Percentiles rank a stretch among this genome's conserved stretches.
These are phyloP conservation scores for Yamadazyma friedrichii DNA, from an alignment of 1,139 yeast genomes.

Conservation along the genomic window DNA sequence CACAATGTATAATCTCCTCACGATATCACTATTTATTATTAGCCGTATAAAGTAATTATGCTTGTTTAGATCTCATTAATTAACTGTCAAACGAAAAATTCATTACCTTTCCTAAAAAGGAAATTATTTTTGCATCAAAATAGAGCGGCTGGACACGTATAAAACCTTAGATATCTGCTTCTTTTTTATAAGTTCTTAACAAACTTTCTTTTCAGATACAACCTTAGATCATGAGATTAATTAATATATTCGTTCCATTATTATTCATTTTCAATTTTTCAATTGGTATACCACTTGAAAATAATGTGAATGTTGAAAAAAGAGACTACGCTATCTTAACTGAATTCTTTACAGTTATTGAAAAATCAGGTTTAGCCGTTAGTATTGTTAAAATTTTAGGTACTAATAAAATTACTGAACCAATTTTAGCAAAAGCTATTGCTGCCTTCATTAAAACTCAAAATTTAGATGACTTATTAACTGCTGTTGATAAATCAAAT, in stretches of 20 bases:
- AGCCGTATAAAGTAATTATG: too few relatives aligned
- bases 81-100: neutral
- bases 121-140: neutral
- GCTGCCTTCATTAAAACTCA: constrained; percentile 25
- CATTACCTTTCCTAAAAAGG: constrained; percentile 1
- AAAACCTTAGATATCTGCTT: neutral
- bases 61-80: too few relatives aligned
- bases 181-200: too few relatives aligned
- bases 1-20: too few relatives aligned
- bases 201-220: neutral
- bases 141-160: neutral
- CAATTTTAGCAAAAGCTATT: constrained; percentile 22
- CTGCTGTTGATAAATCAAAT: constrained; percentile 30
- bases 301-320: neutral
- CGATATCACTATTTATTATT: too few relatives aligned
- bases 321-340: constrained; percentile 18
- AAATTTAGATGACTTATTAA: constrained; percentile 25
- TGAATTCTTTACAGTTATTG: constrained; percentile 21
- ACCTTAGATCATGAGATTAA: constrained; percentile 3
- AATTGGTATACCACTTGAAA: constrained; percentile 5
- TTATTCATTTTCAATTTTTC: constrained; percentile 7
- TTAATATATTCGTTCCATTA: constrained; percentile 7
- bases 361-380: constrained; percentile 24
- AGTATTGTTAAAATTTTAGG: constrained; percentile 22
- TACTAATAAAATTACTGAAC: constrained; percentile 17